These are phyloP conservation scores for Paramecium pentaurelia DNA, from an alignment of 73 alveolate species.

Conservation along the genomic window DNA sequence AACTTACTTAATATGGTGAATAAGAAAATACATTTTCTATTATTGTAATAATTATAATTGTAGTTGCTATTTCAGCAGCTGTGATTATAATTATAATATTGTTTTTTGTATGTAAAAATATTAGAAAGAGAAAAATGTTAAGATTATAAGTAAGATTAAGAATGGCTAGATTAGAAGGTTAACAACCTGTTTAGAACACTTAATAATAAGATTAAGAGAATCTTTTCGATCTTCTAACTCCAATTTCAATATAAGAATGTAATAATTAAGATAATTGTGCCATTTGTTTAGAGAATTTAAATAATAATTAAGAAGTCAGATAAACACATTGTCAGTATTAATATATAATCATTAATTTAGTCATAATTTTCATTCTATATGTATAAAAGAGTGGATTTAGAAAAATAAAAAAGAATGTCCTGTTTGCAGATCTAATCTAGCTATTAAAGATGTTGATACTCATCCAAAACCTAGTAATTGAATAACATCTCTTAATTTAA, in stretches of 20 bases:
- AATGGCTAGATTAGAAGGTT: not conserved
- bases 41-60: not conserved
- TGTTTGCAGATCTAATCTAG: not conserved
- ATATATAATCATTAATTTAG: not conserved
- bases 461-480: not conserved
- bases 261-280: not conserved
- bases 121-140: not conserved
- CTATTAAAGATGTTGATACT: not conserved
- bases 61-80: not conserved
- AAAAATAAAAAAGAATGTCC: not conserved
- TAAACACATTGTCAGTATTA: not conserved
- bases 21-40: not conserved
- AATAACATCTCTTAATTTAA: not conserved
- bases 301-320: not conserved
- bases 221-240: not conserved
- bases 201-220: not conserved
- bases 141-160: not conserved
- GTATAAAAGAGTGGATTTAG: not conserved
- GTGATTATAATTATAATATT: not conserved
- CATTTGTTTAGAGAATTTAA: not conserved
- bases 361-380: not conserved
- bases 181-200: not conserved
- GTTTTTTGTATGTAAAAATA: not conserved
- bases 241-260: not conserved
- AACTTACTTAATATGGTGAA: not conserved